Evolutionary conservation across 306 rosid species (phyloP).

Genomic region (Cyclanthera cordifolia): DNA sequence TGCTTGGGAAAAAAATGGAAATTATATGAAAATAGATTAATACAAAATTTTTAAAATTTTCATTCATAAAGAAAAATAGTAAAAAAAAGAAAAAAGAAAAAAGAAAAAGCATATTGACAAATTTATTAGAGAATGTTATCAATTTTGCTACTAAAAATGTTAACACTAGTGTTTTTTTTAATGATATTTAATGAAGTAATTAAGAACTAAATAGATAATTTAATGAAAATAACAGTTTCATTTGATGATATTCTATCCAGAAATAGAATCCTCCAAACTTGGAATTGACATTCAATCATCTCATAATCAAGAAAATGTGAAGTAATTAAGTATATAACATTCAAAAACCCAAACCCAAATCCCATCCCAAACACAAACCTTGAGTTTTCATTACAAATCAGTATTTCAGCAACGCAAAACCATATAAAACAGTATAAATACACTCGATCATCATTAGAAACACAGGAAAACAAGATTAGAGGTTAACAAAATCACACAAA

Average conservation of each 20-base stretch:
- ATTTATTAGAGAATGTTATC: too few relatives aligned
- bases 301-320: neutral
- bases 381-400: constrained; percentile 10
- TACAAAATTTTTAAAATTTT: too few relatives aligned
- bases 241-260: neutral
- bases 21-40: too few relatives aligned
- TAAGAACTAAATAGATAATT: too few relatives aligned
- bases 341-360: neutral
- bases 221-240: neutral
- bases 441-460: constrained; percentile 6
- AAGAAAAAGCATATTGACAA: too few relatives aligned
- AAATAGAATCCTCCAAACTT: neutral
- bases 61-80: too few relatives aligned
- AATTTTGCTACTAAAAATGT: too few relatives aligned
- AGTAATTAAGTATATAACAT: constrained; percentile 3
- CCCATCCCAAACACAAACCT: neutral
- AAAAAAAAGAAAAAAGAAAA: too few relatives aligned
- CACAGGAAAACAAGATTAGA: neutral
- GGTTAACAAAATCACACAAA: constrained; percentile 61
- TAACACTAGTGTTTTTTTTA: too few relatives aligned
- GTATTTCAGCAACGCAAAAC: constrained; percentile 13
- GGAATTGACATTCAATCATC: neutral
- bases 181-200: too few relatives aligned
- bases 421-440: constrained; percentile 1
- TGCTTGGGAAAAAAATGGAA: too few relatives aligned